Conservation (phyloP, 2,329 filamentous ascomycete species). For the Arthroderma sp. region DNA sequence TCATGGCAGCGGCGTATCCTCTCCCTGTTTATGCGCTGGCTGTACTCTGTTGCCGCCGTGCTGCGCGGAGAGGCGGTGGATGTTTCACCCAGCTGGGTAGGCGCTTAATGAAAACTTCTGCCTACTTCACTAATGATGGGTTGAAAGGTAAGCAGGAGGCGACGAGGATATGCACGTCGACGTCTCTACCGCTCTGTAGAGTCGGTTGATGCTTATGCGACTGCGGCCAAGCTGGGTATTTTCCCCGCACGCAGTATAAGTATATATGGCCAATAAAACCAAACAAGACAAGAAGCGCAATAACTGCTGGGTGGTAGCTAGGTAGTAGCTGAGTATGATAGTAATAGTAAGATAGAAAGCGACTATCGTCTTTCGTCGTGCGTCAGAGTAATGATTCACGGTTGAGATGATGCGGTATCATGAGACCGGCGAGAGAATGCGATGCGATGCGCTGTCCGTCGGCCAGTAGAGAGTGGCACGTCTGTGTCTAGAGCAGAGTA, state of each 20-base stretch:
- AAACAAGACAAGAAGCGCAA: neutral
- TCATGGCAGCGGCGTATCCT: conserved; percentile 10
- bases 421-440: neutral
- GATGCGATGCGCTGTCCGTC: conserved; percentile 3
- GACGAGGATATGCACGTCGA: neutral
- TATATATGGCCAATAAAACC: neutral
- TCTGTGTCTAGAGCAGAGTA: neutral
- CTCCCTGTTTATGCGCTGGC: conserved; percentile 1
- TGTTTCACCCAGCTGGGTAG: neutral
- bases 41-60: neutral
- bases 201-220: neutral
- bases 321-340: neutral
- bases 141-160: neutral
- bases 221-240: neutral
- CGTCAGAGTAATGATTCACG: neutral
- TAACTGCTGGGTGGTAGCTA: too few relatives aligned
- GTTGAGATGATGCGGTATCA: neutral
- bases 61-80: neutral
- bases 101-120: neutral
- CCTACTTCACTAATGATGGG: neutral
- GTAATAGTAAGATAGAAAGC: neutral
- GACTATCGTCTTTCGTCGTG: neutral
- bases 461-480: neutral
- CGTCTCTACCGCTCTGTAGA: neutral
- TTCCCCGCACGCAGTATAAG: neutral